Base-by-base conservation (phyloP, 1,139 yeast genomes). In the Saccharomyces hybrid region DNA sequence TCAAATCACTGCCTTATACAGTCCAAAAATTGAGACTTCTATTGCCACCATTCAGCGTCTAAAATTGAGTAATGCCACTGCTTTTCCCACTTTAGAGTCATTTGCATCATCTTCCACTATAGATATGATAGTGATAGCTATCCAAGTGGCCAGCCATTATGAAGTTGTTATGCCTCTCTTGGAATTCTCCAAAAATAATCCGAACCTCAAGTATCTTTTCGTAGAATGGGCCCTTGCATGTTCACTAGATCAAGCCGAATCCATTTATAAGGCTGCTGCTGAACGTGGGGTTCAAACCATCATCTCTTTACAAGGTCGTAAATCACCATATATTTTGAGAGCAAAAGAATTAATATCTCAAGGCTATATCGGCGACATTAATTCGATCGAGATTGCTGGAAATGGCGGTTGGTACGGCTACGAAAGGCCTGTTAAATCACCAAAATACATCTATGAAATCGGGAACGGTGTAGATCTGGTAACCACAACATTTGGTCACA, bases 331-430 rank as follows among this genome's bases (percentile, higher is more conserved):
- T 54, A 58, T 65, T 11, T 53, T 62, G 31, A 57, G 67, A n/a
- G 68, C 68, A 1, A 65, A 65, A 51, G 67, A 65, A 53, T 51
- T 65, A 30, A 58, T 65, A 5, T 53, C 59, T 16, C 62, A 63
- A 52, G 66, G 66, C 46, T 60, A 62, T 52, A 63, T 65, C 26
- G 68, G 68, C 32, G 62, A 62, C 2, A 65, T 65, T 7, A 65
- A 63, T 50, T 63, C 67, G 5, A 59, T 64, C 6, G 68, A 65
- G 52, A 55, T 65, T 23, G 60, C 66, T 8, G 66, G 63, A 4
- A 64, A 64, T 53, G 68, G 63, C 50, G 67, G 66, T 25, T 64
- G 67, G 67, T 65, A 60, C 49, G 68, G 68, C n/a, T 61, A 63
- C 52, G 67, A 64, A 50, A 56, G 68, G 49, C 62, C 62, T 4